Base-by-base conservation (phyloP, 1,139 yeast species). In the Candida sp. region DNA sequence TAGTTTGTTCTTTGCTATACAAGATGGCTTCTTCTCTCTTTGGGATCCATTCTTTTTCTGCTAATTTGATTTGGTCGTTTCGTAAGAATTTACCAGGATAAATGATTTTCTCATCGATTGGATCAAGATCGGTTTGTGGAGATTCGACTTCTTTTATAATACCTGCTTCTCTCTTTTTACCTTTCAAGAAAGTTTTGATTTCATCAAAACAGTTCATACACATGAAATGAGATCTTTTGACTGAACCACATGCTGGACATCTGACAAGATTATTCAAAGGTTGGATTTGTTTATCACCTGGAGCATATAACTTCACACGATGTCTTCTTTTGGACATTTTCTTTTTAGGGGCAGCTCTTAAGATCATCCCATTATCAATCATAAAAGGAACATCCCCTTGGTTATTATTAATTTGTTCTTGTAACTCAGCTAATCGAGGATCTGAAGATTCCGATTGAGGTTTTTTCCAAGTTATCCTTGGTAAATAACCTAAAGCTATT, bases 221-320 rank as follows among this genome's bases (percentile, higher is more conserved):
- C 62, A 91, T 75, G 45, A 90, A 82, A 63, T 91, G 96, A 2
- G 95, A 82, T 58, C 97, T 77, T 67, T 91, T 91, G 54, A 82
- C 86, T 50, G 87, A 87, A 36, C 99, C 99, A 68, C 99, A 93
- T 1, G 97, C 86, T 4, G 98, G 97, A 63, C 99, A 93, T 61
- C 96, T 79, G 50, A 86, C 88, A 55, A 93, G 70, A 60, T 87
- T 86, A 46, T 83, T 79, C 52, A 87, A 73, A 43, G 84, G 83
- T 61, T 88, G 81, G 52, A 87, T 73, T 57, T 90, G 95, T 62
- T 89, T 91, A 49, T 80, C 75, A 9, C 90, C 95, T 4, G 96
- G 91, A 12, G 88, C 87, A 55, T 87, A 84, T 53, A 87, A 77
- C 67, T 86, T 83, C 59, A 80, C 84, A 65, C 98, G 82, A 60